phyloP scores from a whole-genome alignment of 2,329 filamentous ascomycete genomes.

The Botrytis medusae region DNA sequence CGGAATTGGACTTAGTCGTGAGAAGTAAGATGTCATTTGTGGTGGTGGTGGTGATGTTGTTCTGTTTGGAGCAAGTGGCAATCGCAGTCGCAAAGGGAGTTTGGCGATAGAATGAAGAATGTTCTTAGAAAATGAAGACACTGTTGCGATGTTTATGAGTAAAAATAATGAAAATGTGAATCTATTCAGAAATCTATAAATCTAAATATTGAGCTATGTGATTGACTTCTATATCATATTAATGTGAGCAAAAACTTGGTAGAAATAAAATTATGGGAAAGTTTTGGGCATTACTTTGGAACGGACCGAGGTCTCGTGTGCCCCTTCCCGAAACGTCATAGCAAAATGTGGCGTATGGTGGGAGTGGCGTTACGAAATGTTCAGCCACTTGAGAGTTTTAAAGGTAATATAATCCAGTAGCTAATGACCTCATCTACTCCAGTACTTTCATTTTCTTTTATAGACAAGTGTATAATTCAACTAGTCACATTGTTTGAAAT shows the following conservation, averaged over 20 bases:
- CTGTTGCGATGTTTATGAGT: not conserved
- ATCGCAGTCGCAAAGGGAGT: not conserved
- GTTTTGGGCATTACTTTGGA: constrained; percentile 2
- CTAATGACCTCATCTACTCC: not conserved
- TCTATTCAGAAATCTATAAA: not conserved
- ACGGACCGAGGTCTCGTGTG: constrained; percentile 11
- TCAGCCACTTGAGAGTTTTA: not conserved
- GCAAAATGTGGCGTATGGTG: not conserved
- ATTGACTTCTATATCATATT: not conserved
- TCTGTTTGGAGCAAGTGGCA: not conserved
- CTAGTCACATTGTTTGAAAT: not conserved
- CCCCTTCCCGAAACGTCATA: constrained; percentile 13
- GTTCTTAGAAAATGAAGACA: constrained; percentile 7
- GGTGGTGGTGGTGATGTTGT: not conserved
- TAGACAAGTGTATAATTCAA: not conserved
- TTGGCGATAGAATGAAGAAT: not conserved
- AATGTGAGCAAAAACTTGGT: not conserved
- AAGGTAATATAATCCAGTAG: not conserved
- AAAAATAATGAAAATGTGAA: not conserved
- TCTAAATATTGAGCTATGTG: not conserved
- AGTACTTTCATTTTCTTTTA: not conserved
- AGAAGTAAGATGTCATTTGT: constrained; percentile 40
- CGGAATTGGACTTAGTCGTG: constrained; percentile 65
- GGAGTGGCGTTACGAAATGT: not conserved
- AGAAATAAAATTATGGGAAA: constrained; percentile 3